Conservation (phyloP, 805 yeast genomes). For the Sugiyamaella lignohabitans region DNA sequence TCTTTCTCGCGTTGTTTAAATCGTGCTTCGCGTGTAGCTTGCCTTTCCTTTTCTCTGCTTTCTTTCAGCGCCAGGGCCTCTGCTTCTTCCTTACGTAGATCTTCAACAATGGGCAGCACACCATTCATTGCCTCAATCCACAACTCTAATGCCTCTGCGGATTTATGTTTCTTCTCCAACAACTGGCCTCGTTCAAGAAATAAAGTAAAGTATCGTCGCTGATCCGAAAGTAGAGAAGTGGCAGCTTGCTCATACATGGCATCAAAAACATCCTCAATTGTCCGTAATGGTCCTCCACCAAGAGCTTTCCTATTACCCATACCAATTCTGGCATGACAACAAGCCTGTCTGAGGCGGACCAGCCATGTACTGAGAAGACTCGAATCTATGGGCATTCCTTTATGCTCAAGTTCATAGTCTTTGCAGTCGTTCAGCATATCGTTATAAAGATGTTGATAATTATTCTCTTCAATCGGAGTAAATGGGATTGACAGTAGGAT, state of each 20-base stretch:
- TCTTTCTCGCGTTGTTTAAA: conserved; percentile 1
- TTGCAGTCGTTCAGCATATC: conserved; percentile 53
- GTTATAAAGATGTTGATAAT: conserved; percentile 59
- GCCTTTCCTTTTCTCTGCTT: conserved; percentile 13
- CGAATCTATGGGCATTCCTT: conserved; percentile 27
- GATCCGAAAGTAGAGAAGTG: conserved; percentile 42
- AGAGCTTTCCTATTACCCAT: conserved; percentile 25
- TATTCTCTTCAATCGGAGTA: conserved; percentile 76
- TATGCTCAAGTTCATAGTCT: conserved; percentile 23
- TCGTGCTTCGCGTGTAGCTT: not conserved
- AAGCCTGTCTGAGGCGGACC: conserved; percentile 60
- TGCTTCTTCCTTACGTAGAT: conserved; percentile 13
- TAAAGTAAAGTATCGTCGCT: conserved; percentile 42
- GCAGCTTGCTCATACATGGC: conserved; percentile 55
- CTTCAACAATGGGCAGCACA: conserved; percentile 24
- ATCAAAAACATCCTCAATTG: conserved; percentile 62
- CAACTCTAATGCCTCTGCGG: conserved; percentile 43
- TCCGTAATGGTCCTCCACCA: conserved; percentile 34
- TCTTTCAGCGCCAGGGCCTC: conserved; percentile 23
- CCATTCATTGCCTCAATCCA: conserved; percentile 40
- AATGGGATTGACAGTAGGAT: conserved; percentile 66
- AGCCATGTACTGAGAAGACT: conserved; percentile 56
- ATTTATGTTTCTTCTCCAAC: conserved; percentile 49
- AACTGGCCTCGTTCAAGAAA: conserved; percentile 62
- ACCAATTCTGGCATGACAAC: conserved; percentile 61